Base-by-base conservation (phyloP, 2,329 filamentous ascomycete genomes). In the Sphaerulina musiva region DNA sequence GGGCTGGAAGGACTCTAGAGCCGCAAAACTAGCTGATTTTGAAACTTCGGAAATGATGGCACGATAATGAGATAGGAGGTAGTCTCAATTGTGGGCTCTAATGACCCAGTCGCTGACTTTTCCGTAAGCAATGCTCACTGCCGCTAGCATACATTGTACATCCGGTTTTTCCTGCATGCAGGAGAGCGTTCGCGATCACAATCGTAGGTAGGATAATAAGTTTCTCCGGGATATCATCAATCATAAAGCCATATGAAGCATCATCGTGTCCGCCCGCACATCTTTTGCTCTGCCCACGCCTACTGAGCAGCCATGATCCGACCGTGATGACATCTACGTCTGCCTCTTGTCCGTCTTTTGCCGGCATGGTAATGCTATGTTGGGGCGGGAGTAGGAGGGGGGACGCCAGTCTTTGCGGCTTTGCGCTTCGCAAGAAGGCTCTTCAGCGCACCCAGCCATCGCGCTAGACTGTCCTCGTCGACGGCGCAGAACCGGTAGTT, bases 371-470 rank as follows among this genome's bases (percentile, higher is more conserved):
- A n/a, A 11, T 38, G 8, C 34, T 38, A 38, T 5, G 5, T 38
- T 38, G 34, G 34, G 10, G 34, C 12, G 6, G 34, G 34, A 38
- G 34, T 11, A 11, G 34, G 4, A 38, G 34, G 34, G 4, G 12
- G 10, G 6, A 9, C 34, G 12, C 34, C 34, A 38, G 10, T 38
- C 8, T 38, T 38, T 2, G 34, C 34, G 6, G 34, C 59, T 49
- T 63, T 66, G 8, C 63, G 52, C 54, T 59, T 63, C 46, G 83
- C 80, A 40, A 93, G 73, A 54, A 92, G 73, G 68, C 90, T 95
- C 74, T 97, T 97, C 73, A 96, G 84, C 0, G 90, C 88, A 2
- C 92, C 93, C 1, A 98, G 78, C 74, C 89, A 95, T 60, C 85
- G 86, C 39, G 91, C 84, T 53, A 97, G 75, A 1, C 80, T 78